Conservation (phyloP, 2,329 filamentous ascomycete genomes). For the Ascocoryne sarcoides region DNA sequence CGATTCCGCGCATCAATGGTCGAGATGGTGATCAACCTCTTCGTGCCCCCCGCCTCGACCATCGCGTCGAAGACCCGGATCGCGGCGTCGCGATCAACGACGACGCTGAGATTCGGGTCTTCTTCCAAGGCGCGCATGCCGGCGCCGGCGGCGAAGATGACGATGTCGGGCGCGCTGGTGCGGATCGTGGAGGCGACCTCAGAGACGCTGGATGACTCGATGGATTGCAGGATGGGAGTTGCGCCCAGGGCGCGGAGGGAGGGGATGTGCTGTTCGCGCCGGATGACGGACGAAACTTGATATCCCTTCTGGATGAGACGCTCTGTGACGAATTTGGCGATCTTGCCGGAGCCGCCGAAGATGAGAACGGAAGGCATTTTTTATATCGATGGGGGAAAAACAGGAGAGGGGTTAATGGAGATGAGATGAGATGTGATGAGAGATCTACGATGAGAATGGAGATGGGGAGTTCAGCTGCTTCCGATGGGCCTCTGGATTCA, state of each 20-base stretch:
- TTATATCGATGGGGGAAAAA: background rate
- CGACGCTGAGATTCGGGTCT: conserved; percentile 34
- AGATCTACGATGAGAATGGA: too few relatives aligned
- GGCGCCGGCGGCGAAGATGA: conserved; percentile 30
- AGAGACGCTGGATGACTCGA: conserved; percentile 32
- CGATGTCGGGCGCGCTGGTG: conserved; percentile 25
- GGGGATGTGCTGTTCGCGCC: conserved; percentile 24
- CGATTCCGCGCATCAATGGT: conserved; percentile 37
- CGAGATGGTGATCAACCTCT: conserved; percentile 38
- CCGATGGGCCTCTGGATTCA: too few relatives aligned
- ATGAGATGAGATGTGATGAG: too few relatives aligned
- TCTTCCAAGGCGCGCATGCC: conserved; percentile 20
- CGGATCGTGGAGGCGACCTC: conserved; percentile 32
- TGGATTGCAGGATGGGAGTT: conserved; percentile 34
- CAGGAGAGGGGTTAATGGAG: background rate
- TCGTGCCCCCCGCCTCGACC: conserved; percentile 31
- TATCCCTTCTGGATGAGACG: conserved; percentile 8
- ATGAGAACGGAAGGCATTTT: conserved; percentile 15
- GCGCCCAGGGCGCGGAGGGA: conserved; percentile 34
- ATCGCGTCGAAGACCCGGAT: conserved; percentile 38
- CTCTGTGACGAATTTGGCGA: conserved; percentile 12
- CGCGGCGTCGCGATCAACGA: conserved; percentile 38
- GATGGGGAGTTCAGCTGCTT: too few relatives aligned
- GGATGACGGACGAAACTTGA: conserved; percentile 10
- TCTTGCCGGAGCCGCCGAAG: conserved; percentile 13